Percentiles rank a stretch among this genome's conserved stretches.
phyloP scores from a whole-genome alignment of 192 early-diverging fungal genomes.

The Coemansia sp. region DNA sequence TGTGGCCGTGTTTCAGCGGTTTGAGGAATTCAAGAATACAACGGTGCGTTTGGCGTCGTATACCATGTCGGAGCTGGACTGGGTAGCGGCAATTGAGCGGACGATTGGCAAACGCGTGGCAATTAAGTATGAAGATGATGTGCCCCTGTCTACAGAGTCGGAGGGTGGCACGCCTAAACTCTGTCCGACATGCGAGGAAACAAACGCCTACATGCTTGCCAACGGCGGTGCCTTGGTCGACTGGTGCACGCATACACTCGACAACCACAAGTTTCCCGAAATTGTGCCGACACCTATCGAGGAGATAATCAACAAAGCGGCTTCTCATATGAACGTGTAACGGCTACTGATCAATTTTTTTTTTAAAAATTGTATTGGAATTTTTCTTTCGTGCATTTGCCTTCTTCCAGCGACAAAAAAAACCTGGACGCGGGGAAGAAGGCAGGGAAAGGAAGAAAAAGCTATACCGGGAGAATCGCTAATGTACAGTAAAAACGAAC shows the following conservation, averaged over 20 bases:
- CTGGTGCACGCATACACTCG: not conserved
- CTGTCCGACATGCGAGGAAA: not conserved
- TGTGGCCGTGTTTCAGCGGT: not conserved
- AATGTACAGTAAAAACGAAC: too few species aligned
- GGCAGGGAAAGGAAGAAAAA: slow-evolving; percentile 38
- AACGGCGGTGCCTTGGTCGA: not conserved
- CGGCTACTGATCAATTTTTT: not conserved
- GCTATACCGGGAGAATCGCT: slow-evolving; percentile 15
- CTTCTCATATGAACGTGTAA: too few species aligned
- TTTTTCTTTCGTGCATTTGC: slow-evolving; percentile 39
- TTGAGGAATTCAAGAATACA: not conserved
- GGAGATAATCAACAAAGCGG: not conserved
- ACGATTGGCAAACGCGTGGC: not conserved
- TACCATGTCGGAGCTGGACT: not conserved
- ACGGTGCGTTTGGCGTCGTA: not conserved
- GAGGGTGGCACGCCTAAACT: not conserved
- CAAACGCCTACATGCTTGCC: not conserved
- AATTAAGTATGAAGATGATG: not conserved
- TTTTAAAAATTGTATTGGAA: not conserved
- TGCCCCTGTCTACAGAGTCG: not conserved
- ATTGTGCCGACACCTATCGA: not conserved
- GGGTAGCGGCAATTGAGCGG: not conserved
- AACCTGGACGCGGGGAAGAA: not conserved
- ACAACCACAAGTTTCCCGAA: not conserved
- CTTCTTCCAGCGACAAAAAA: too few species aligned